These are phyloP conservation scores for Pseudogymnoascus sp. DNA, from an alignment of 2,329 filamentous ascomycete species.

Conservation along the genomic window DNA sequence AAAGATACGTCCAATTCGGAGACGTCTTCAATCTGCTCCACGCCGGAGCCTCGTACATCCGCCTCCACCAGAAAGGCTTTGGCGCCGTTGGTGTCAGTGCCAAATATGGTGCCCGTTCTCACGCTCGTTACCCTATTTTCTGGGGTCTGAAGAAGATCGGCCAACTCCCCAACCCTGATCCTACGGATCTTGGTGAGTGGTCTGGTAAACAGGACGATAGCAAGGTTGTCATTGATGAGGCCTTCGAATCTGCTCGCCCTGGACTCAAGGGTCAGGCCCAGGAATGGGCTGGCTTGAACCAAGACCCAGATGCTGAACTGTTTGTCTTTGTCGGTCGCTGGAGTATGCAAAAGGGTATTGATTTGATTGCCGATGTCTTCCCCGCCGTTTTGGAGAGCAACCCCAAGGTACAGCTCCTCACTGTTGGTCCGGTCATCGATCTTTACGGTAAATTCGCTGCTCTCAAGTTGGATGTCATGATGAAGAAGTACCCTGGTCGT, in stretches of 20 bases:
- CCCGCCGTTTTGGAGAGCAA: conserved; percentile 54
- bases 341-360: conserved; percentile 63
- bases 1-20: conserved; percentile 31
- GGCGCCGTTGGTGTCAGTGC: conserved; percentile 61
- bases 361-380: conserved; percentile 62
- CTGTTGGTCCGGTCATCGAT: conserved; percentile 59
- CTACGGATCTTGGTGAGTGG: conserved; percentile 50
- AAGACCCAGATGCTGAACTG: conserved; percentile 55
- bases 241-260: conserved; percentile 46
- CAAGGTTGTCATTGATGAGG: conserved; percentile 45
- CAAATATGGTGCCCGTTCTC: conserved; percentile 61
- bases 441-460: conserved; percentile 62
- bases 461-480: conserved; percentile 55
- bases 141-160: conserved; percentile 60
- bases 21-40: conserved; percentile 63
- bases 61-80: conserved; percentile 60
- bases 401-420: conserved; percentile 54
- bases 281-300: conserved; percentile 58
- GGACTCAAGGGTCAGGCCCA: conserved; percentile 55
- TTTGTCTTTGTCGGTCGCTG: conserved; percentile 64
- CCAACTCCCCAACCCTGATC: conserved; percentile 61
- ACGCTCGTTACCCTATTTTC: conserved; percentile 61
- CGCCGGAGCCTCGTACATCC: conserved; percentile 57
- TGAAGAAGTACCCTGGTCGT: conserved; percentile 57
- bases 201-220: conserved; percentile 43